Conservation (phyloP, 225 moss, liverwort and hornwort genomes). For the Bryoerythrophyllum caledonicum region DNA sequence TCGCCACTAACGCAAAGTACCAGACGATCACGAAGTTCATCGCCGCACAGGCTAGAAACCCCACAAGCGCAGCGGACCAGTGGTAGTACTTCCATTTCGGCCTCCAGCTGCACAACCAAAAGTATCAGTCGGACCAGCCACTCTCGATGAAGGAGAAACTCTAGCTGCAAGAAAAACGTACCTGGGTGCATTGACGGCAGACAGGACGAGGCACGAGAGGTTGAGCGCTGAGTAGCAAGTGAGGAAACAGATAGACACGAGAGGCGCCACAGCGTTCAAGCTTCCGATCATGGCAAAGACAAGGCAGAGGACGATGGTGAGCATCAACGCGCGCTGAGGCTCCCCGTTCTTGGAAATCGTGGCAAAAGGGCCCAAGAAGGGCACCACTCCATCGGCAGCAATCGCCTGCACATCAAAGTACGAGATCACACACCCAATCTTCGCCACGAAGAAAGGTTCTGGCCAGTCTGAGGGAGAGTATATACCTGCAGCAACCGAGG, state of each 20-base stretch:
- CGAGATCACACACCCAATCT: neutral
- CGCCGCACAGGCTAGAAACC: conserved; percentile 75
- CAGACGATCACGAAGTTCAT: conserved; percentile 93
- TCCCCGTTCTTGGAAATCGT: conserved; percentile 65
- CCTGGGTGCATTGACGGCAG: conserved; percentile 87
- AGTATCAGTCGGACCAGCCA: neutral
- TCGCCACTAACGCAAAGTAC: conserved; percentile 86
- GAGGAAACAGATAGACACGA: conserved; percentile 92
- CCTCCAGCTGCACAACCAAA: conserved; percentile 75
- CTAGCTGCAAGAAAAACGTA: neutral
- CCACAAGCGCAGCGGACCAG: conserved; percentile 71
- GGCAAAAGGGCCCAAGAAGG: conserved; percentile 64
- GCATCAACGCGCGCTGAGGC: conserved; percentile 72
- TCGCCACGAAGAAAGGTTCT: no score
- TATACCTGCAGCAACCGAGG: conserved; percentile 87
- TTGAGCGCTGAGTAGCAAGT: conserved; percentile 97
- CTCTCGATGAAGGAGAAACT: neutral
- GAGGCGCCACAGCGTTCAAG: conserved; percentile 85
- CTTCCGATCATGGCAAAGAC: conserved; percentile 93
- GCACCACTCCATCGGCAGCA: conserved; percentile 91
- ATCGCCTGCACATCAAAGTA: conserved; percentile 61
- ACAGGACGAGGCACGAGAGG: conserved; percentile 82
- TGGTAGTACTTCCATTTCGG: conserved; percentile 96
- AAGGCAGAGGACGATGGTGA: conserved; percentile 66
- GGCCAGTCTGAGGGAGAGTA: neutral